phyloP scores from a whole-genome alignment of 75 land plant species.

The Chamaecyparis obtusa region DNA sequence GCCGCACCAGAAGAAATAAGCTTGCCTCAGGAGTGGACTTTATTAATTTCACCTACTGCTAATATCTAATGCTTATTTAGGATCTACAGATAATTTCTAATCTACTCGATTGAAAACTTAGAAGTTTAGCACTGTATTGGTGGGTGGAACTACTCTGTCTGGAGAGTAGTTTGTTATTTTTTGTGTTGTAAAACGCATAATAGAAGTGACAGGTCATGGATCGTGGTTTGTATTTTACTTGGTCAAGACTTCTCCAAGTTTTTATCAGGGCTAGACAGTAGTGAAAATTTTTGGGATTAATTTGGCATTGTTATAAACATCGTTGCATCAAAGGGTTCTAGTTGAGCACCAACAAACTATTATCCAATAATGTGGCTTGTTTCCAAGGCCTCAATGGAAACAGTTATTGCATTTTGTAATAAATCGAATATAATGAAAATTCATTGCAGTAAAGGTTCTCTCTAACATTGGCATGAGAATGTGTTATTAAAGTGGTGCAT shows the following conservation, averaged over 20 bases:
- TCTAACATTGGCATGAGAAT: no score
- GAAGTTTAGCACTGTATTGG: background rate
- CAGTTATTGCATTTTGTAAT: constrained; percentile 10
- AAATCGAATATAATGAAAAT: constrained; percentile 7
- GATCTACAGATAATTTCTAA: background rate
- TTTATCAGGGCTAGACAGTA: background rate
- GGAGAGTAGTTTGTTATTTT: constrained; percentile 10
- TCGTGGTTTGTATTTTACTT: constrained; percentile 7
- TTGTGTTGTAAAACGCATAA: constrained; percentile 6
- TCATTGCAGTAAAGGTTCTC: background rate
- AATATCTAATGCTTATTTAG: background rate
- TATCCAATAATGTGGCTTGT: constrained; percentile 11
- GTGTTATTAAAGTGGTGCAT: no score
- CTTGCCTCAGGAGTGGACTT: constrained; percentile 63
- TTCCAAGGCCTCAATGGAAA: constrained; percentile 2
- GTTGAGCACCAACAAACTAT: background rate
- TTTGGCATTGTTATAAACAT: constrained; percentile 7
- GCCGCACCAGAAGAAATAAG: constrained; percentile 18
- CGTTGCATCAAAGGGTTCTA: constrained; percentile 8
- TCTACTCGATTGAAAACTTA: background rate
- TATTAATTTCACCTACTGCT: constrained; percentile 23
- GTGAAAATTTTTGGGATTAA: background rate
- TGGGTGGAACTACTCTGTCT: background rate
- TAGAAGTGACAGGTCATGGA: background rate
- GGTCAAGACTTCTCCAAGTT: constrained; percentile 5